A percentile compares a stretch with the other conserved stretches of the same genome.
phyloP scores from a whole-genome alignment of 108 stramenopile genomes.

The Stephanodiscus triporus region DNA sequence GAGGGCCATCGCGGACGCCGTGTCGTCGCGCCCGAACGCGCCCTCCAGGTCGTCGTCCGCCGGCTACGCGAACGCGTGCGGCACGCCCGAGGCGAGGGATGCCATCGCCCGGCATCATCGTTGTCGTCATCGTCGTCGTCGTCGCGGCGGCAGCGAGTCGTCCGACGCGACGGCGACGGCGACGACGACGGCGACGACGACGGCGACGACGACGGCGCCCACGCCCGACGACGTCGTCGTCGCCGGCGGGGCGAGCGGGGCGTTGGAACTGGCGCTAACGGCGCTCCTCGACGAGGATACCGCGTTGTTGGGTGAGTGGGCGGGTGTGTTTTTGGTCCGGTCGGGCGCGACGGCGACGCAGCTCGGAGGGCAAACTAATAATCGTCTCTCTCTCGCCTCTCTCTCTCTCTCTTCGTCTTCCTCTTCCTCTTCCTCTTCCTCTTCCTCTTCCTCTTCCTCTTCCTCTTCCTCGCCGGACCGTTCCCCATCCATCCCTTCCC shows the following conservation, averaged over 20 bases:
- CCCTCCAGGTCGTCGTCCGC: conserved; percentile 49
- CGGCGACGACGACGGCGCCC: not conserved
- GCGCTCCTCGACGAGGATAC: conserved; percentile 74
- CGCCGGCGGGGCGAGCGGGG: conserved; percentile 90
- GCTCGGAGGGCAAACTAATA: no score
- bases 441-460: not conserved
- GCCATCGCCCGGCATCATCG: conserved; percentile 82
- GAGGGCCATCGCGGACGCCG: conserved; percentile 52
- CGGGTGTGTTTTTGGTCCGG: no score
- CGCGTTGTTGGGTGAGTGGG: conserved; percentile 52
- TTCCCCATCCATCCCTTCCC: no score
- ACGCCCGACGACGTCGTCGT: conserved; percentile 86
- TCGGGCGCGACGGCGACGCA: not conserved
- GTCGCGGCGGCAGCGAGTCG: no score
- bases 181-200: not conserved
- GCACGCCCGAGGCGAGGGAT: conserved; percentile 66
- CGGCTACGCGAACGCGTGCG: conserved; percentile 84
- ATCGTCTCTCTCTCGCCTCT: not conserved
- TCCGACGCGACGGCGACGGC: not conserved
- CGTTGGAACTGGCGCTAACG: conserved; percentile 82
- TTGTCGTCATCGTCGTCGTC: no score
- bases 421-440: not conserved
- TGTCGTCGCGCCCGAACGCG: conserved; percentile 5
- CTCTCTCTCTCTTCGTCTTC: not conserved
- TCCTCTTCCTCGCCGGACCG: no score